A percentile compares a stretch with the other conserved stretches of the same genome.
phyloP scores from a whole-genome alignment of 2,329 filamentous ascomycete genomes.

The Talaromyces sp. region DNA sequence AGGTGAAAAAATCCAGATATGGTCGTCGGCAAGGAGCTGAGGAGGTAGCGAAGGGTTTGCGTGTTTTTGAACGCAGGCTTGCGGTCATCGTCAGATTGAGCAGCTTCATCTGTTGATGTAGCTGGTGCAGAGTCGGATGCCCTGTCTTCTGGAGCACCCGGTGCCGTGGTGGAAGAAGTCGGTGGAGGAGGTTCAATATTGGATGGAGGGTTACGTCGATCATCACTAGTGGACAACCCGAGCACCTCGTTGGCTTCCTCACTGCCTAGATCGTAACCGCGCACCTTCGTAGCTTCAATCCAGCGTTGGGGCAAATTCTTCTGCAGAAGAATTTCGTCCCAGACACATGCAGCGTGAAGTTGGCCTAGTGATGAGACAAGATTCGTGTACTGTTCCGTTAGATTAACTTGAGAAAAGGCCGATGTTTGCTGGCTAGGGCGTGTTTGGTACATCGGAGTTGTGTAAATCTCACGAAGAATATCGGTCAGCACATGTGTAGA shows the following conservation, averaged over 20 bases:
- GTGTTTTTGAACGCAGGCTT: conserved; percentile 65
- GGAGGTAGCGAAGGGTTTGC: conserved; percentile 66
- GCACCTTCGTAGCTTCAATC: conserved; percentile 44
- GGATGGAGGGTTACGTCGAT: conserved; percentile 17
- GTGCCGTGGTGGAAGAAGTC: not conserved
- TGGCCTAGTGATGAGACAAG: conserved; percentile 71
- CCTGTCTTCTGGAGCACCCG: not conserved
- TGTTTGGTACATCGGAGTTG: conserved; percentile 57
- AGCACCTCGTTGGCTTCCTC: conserved; percentile 40
- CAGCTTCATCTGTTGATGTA: conserved; percentile 4
- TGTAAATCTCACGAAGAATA: conserved; percentile 69
- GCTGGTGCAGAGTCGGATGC: not conserved
- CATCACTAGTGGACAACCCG: conserved; percentile 21
- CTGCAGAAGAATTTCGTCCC: conserved; percentile 74
- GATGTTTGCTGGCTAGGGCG: conserved; percentile 56
- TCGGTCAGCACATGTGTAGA: conserved; percentile 71
- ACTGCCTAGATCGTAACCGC: conserved; percentile 31
- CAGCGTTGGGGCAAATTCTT: conserved; percentile 63
- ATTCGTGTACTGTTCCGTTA: conserved; percentile 75
- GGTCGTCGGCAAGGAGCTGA: conserved; percentile 71
- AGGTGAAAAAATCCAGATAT: conserved; percentile 83
- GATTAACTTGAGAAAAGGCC: conserved; percentile 70
- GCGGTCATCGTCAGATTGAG: conserved; percentile 18
- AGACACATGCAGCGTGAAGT: conserved; percentile 72
- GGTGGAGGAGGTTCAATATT: conserved; percentile 23